Percentiles rank a stretch among this genome's conserved stretches.
Conservation (phyloP, 768 basidiomycete species). For the Boletales sp. region DNA sequence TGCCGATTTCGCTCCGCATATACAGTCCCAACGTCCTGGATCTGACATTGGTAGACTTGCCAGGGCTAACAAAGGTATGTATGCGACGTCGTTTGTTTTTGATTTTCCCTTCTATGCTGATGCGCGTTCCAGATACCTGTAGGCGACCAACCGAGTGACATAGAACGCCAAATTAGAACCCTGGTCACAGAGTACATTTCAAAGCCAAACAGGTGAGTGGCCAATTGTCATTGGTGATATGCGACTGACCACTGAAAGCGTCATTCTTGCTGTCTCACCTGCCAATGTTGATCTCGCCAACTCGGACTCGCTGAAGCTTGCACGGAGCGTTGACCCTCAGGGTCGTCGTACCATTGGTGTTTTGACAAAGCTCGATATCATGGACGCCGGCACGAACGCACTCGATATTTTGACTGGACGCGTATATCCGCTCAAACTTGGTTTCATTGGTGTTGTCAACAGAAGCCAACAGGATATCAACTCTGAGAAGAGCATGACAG, state of each 20-base stretch:
- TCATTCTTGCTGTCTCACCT: conserved; percentile 94
- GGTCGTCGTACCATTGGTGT: conserved; percentile 96
- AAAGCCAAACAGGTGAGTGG: conserved; percentile 85
- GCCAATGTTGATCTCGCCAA: conserved; percentile 99
- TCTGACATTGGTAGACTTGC: conserved; percentile 93
- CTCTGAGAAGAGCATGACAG: conserved; percentile 75
- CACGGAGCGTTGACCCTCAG: conserved; percentile 92
- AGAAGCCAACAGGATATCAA: conserved; percentile 98
- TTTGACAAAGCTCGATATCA: conserved; percentile 94
- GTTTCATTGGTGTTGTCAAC: conserved; percentile 97
- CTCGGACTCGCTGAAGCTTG: conserved; percentile 95
- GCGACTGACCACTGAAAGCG: conserved; percentile 44
- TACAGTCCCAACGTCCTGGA: conserved; percentile 95
- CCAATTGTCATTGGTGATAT: neutral
- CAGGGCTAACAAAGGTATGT: conserved; percentile 90
- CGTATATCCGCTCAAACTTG: conserved; percentile 95
- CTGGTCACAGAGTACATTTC: conserved; percentile 95
- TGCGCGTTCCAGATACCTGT: conserved; percentile 69
- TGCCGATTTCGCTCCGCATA: conserved; percentile 94
- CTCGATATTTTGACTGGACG: conserved; percentile 94
- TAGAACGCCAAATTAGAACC: conserved; percentile 92
- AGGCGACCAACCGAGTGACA: conserved; percentile 96
- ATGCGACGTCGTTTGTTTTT: neutral
- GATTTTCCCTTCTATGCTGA: neutral
- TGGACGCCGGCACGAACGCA: conserved; percentile 99